Evolutionary conservation across 345 rosid species (phyloP).

Genomic region (Bretschneidera sinensis): DNA sequence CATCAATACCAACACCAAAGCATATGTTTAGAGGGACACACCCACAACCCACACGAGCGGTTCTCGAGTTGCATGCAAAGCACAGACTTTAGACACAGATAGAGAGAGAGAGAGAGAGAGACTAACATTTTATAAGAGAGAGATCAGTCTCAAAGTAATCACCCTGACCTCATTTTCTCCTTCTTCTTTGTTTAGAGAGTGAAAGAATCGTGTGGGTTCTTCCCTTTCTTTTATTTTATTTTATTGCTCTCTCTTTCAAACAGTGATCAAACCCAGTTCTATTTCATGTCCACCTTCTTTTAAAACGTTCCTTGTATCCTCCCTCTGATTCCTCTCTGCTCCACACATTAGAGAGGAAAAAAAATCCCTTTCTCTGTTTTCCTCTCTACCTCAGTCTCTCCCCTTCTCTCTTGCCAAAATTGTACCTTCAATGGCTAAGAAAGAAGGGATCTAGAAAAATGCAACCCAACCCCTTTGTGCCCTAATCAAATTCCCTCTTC

Average conservation of each 20-base stretch:
- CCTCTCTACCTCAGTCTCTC: background rate
- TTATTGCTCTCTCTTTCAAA: background rate
- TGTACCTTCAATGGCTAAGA: background rate
- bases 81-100: too few relatives aligned
- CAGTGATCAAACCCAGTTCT: constrained; percentile 2
- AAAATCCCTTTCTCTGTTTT: background rate
- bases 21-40: constrained; percentile 18
- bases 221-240: constrained; percentile 6
- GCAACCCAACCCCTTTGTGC: background rate
- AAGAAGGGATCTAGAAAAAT: background rate
- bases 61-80: constrained; percentile 35
- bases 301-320: too few relatives aligned
- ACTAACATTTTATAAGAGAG: too few relatives aligned
- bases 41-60: constrained; percentile 63
- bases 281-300: constrained; percentile 1
- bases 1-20: constrained; percentile 25
- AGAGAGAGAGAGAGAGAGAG: background rate
- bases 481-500: constrained; percentile 8
- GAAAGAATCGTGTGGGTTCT: constrained; percentile 27
- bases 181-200: background rate
- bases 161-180: background rate
- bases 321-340: constrained; percentile 7
- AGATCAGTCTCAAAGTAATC: background rate
- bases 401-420: constrained; percentile 6
- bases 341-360: background rate